These are phyloP conservation scores for Fusarium chlamydosporum DNA, from an alignment of 2,329 filamentous ascomycete genomes.

Conservation along the genomic window DNA sequence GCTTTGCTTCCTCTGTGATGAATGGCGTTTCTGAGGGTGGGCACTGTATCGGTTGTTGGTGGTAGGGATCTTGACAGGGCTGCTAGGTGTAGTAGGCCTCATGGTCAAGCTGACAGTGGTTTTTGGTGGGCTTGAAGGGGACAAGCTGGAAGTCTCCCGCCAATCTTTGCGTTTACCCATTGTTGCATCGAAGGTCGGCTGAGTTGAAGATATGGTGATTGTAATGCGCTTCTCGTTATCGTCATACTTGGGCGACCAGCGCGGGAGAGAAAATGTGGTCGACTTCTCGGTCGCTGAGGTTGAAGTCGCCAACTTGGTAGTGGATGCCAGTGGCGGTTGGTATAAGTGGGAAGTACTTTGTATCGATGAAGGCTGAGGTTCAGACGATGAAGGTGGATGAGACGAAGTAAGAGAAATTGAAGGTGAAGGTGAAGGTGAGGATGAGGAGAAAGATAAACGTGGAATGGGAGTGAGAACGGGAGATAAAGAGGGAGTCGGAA, in stretches of 20 bases:
- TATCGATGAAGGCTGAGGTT: constrained; percentile 9
- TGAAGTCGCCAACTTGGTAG: constrained; percentile 29
- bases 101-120: constrained; percentile 49
- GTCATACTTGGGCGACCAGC: constrained; percentile 53
- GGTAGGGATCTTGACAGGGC: constrained; percentile 69
- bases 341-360: constrained; percentile 21
- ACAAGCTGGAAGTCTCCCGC: constrained; percentile 49
- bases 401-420: constrained; percentile 37
- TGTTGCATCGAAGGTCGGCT: constrained; percentile 48
- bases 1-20: constrained; percentile 56
- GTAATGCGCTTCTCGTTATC: constrained; percentile 47
- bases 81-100: constrained; percentile 58
- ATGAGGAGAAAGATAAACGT: constrained; percentile 29
- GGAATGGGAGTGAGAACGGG: constrained; percentile 34
- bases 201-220: constrained; percentile 46
- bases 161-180: constrained; percentile 57
- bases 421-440: constrained; percentile 31
- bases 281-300: constrained; percentile 40
- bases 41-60: constrained; percentile 56
- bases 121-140: constrained; percentile 50
- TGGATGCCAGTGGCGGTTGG: constrained; percentile 20
- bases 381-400: constrained; percentile 15
- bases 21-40: constrained; percentile 57
- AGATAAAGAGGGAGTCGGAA: constrained; percentile 44
- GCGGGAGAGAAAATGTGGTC: constrained; percentile 39